Conservation (phyloP, 1,139 yeast genomes). For the Blastobotrys malaysiensis region DNA sequence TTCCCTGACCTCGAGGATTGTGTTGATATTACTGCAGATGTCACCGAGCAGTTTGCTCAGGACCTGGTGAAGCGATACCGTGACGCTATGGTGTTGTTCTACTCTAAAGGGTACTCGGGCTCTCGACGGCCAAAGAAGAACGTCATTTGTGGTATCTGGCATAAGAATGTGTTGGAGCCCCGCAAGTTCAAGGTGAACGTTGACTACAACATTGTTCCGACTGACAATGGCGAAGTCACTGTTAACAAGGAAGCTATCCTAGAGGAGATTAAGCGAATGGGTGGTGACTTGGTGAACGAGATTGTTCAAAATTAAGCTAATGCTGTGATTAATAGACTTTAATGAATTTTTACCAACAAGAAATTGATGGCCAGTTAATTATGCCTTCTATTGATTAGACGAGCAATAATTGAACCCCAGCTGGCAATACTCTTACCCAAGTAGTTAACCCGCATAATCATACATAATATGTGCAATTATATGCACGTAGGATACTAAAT, state of each 20-base stretch:
- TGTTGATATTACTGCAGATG: slow-evolving; percentile 22
- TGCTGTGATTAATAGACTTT: neutral
- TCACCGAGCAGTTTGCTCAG: slow-evolving; percentile 27
- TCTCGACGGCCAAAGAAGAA: slow-evolving; percentile 10
- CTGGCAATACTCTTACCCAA: too few relatives aligned
- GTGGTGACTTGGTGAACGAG: slow-evolving; percentile 51
- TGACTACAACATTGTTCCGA: slow-evolving; percentile 71
- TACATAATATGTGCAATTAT: too few relatives aligned
- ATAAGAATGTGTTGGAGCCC: slow-evolving; percentile 52
- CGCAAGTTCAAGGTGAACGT: slow-evolving; percentile 71
- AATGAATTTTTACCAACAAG: too few relatives aligned
- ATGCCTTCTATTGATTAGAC: too few relatives aligned
- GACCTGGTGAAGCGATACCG: slow-evolving; percentile 37
- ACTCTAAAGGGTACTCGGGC: slow-evolving; percentile 19
- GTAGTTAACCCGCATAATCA: too few relatives aligned
- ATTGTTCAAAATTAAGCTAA: slow-evolving; percentile 10
- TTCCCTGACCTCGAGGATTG: slow-evolving; percentile 25
- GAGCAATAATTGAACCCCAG: too few relatives aligned
- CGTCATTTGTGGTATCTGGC: slow-evolving; percentile 74
- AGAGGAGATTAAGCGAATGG: slow-evolving; percentile 66
- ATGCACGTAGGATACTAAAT: too few relatives aligned
- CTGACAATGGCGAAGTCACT: slow-evolving; percentile 40
- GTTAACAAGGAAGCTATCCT: slow-evolving; percentile 72
- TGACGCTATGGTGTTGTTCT: slow-evolving; percentile 55
- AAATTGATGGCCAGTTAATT: too few relatives aligned